Conservation (phyloP, 163 green algal species). For the Scenedesmus sp. region DNA sequence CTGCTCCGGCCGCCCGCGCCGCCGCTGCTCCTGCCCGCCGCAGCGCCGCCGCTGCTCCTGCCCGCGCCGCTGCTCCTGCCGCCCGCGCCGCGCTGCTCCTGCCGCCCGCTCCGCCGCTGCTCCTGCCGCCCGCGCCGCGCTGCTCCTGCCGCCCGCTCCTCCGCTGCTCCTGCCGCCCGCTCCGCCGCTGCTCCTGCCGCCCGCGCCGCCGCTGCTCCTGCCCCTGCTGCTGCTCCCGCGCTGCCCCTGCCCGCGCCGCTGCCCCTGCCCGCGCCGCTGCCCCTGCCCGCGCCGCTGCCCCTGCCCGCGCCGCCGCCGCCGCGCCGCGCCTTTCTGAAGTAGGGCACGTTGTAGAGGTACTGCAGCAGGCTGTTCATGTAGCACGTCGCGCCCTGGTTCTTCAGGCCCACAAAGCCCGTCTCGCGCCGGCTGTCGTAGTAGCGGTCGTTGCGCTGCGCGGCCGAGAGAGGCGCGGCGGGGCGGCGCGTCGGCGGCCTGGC, state of each 20-base stretch:
- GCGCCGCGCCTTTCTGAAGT: conserved; percentile 84
- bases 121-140: background rate
- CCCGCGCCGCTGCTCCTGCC: background rate
- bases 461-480: background rate
- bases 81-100: background rate
- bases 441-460: conserved; percentile 68
- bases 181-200: background rate
- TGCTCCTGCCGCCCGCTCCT: conserved; percentile 8
- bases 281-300: background rate
- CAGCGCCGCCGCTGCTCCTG: background rate
- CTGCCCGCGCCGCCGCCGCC: background rate
- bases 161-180: background rate
- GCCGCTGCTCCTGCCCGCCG: conserved; percentile 2
- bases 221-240: background rate
- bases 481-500: no score
- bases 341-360: conserved; percentile 96
- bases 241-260: no score
- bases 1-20: background rate
- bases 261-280: background rate
- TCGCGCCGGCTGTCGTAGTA: conserved; percentile 87
- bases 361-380: conserved; percentile 99
- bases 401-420: conserved; percentile 95
- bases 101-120: background rate
- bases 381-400: conserved; percentile 98
- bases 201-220: background rate